Evolutionary conservation across 2,329 filamentous ascomycete species (phyloP), one percentile per base, ranked within the genome.

Genomic region (Sclerotinia spermophila): DNA sequence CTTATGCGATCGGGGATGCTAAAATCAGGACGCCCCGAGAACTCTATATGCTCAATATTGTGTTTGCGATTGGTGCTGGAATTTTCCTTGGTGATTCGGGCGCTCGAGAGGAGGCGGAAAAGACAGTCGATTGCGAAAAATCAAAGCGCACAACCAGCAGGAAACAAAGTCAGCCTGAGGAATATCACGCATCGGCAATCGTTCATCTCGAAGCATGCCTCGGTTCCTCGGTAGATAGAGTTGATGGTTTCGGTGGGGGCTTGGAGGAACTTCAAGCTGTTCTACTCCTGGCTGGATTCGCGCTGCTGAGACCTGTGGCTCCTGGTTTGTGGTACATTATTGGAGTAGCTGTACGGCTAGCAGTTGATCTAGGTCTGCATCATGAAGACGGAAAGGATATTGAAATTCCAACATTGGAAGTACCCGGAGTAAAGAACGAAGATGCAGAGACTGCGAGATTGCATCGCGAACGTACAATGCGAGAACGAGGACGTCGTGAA

Each of bases 281-380:
- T 11, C 82, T 98, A 64, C 83, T 98, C 56, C 84, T 98, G 60
- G 94, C 95, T 59, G 94, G 94, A 69, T 97, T 98, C 84, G 95
- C 95, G 11, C 84, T 99, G 64, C 85, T 98, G 73, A 87, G 95
- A 69, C 96, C 96, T 1, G 94, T 98, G 33, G 93, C 95, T 1
- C 95, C 95, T 0, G 96, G 96, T 21, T 83, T 98, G 59, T 98
- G 95, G 95, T 98, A 98, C 81, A 98, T 98, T 73, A 92, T 96
- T 72, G 96, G 96, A 17, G 94, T 97, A 58, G 95, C 95, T 8
- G 91, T 97, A 72, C 90, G 96, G 51, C 82, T 98, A 67, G 95
- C 93, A 10, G 91, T 98, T 33, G 96, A 98, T 79, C 85, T 98
- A 2, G 96, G 96, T 15, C 83, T 98, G 40, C 94, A 98, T 80